phyloP scores from a whole-genome alignment of 495 filamentous ascomycete species.

The Cetradonia linearis region DNA sequence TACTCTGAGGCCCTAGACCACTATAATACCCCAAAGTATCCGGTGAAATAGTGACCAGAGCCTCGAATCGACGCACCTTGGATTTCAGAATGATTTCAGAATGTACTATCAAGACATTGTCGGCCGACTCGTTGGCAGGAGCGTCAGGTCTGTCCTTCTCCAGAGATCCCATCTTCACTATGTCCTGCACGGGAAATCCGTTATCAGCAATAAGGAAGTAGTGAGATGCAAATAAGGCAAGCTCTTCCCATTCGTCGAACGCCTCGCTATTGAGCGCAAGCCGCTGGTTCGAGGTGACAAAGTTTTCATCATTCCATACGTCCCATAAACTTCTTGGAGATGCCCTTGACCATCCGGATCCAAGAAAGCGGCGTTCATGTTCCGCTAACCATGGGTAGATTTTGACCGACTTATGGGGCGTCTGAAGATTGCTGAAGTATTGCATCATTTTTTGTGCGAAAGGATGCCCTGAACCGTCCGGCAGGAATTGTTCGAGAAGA shows the following conservation, averaged over 20 bases:
- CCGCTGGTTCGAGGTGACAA: slow-evolving; percentile 47
- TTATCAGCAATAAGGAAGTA: slow-evolving; percentile 64
- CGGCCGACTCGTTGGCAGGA: not conserved
- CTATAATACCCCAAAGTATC: slow-evolving; percentile 37
- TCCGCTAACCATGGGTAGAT: slow-evolving; percentile 54
- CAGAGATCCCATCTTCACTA: not conserved
- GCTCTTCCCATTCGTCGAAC: slow-evolving; percentile 96
- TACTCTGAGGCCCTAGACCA: slow-evolving; percentile 50
- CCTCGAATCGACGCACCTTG: slow-evolving; percentile 10
- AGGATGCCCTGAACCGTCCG: slow-evolving; percentile 63
- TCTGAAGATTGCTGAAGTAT: slow-evolving; percentile 72
- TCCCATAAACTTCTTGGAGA: slow-evolving; percentile 61
- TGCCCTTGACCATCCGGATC: slow-evolving; percentile 53
- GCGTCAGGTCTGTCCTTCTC: not conserved
- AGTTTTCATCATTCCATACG: slow-evolving; percentile 60
- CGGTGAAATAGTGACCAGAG: slow-evolving; percentile 1
- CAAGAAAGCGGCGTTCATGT: slow-evolving; percentile 56
- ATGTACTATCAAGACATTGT: not conserved
- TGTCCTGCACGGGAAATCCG: not conserved
- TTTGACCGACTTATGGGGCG: slow-evolving; percentile 60
- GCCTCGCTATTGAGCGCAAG: slow-evolving; percentile 59
- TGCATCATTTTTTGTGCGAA: slow-evolving; percentile 81
- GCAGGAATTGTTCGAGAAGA: slow-evolving; percentile 80
- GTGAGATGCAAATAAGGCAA: slow-evolving; percentile 74
- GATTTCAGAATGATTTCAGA: not conserved